Evolutionary conservation across 1,284 basidiomycete species (phyloP).

Genomic region (Ganoderma resinaceum): DNA sequence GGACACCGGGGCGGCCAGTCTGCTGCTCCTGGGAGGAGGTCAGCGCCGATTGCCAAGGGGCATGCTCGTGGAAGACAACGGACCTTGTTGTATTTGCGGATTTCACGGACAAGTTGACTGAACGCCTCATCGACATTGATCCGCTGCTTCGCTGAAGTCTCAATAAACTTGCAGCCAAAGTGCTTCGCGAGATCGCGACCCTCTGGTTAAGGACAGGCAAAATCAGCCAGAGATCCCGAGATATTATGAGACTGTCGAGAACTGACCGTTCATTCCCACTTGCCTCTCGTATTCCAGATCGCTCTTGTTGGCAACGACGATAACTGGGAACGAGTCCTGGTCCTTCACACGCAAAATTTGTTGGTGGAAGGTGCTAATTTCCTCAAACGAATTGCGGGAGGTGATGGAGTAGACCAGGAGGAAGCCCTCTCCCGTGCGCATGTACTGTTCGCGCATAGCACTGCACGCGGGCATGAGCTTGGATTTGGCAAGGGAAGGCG

Average conservation of each 20-base stretch:
- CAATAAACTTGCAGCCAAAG: slow-evolving; percentile 97
- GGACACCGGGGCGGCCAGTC: slow-evolving; percentile 60
- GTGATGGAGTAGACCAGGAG: slow-evolving; percentile 99
- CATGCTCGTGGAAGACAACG: not conserved
- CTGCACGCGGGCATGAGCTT: slow-evolving; percentile 47
- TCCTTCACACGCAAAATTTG: slow-evolving; percentile 98
- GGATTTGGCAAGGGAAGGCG: not conserved
- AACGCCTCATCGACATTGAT: slow-evolving; percentile 99
- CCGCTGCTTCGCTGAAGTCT: slow-evolving; percentile 98
- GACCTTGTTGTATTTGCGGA: slow-evolving; percentile 95
- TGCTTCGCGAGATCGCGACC: slow-evolving; percentile 97
- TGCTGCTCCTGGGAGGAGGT: slow-evolving; percentile 57
- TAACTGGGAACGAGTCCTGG: slow-evolving; percentile 97
- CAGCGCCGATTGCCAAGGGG: slow-evolving; percentile 9
- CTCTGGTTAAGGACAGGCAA: slow-evolving; percentile 61
- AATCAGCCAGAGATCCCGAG: slow-evolving; percentile 12
- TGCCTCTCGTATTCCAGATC: slow-evolving; percentile 98
- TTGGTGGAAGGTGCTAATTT: slow-evolving; percentile 97
- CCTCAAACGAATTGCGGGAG: slow-evolving; percentile 96
- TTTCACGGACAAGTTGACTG: slow-evolving; percentile 94
- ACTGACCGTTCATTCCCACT: slow-evolving; percentile 93
- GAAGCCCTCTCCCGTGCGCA: slow-evolving; percentile 98
- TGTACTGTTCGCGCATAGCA: slow-evolving; percentile 98
- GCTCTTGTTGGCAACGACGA: slow-evolving; percentile 99
- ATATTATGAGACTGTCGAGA: not conserved